Base-by-base conservation (phyloP, 2,329 filamentous ascomycete genomes). In the Ophiostoma ips region DNA sequence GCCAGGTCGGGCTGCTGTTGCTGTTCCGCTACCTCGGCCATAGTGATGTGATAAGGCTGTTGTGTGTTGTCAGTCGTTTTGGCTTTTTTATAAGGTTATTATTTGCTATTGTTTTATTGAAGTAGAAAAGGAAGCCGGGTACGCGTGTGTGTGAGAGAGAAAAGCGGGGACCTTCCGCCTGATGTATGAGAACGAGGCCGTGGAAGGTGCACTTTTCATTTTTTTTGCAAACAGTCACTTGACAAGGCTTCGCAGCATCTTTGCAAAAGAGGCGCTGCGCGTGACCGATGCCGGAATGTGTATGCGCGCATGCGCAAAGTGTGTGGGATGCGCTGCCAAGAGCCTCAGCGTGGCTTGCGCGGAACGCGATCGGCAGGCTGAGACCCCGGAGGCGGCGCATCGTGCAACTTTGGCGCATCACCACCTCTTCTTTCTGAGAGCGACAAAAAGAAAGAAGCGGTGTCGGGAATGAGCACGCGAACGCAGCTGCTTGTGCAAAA, bases 1-100 rank as follows among this genome's bases (percentile, higher is more conserved):
- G 48, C 65, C 49, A 73, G 66, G 51, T 74, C 72, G 48, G 69
- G 63, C 49, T 75, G 72, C 49, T 75, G 72, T 28, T 65, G n/a
- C n/a, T n/a, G 60, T 24, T 63, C 60, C 48, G 71, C 62, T 33
- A 68, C 58, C 38, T 76, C 71, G 52, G 72, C 67, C 73, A 76
- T 76, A 49, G 18, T 40, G 18, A 47, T 13, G 28, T n/a, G n/a
- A n/a, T n/a, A n/a, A n/a, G n/a, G n/a, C n/a, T n/a, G 13, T 18
- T n/a, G 19, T 43, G 16, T 16, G 8, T 5, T 43, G 40, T 43
- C 30, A 43, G 40, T 15, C 5, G 24, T 28, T 4, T 28, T 5
- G 4, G 4, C 24, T 28, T 28, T 28, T 28, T 28, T 28, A 28
- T 28, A 5, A 8, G 4, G 4, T 28, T 28, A 5, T 28, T 28